Evolutionary conservation across 345 rosid genomes (phyloP), one percentile per base, ranked within the genome.

Genomic region (Orychophragmus violaceus): DNA sequence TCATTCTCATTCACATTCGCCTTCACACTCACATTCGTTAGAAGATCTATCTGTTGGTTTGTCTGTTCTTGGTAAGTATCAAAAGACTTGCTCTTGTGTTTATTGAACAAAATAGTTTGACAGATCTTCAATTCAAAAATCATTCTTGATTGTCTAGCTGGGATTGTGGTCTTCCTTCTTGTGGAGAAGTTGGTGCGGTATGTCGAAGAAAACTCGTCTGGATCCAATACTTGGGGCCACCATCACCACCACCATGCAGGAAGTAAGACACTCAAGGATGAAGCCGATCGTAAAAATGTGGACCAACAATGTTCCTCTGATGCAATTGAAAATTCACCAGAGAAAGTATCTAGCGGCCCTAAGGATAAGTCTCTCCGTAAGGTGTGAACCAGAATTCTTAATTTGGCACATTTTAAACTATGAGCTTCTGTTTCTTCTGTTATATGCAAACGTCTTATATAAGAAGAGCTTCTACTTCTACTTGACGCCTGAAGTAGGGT

Each of bases 111-210:
- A 25, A 19, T 17, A 19, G 57, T 32, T 18, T 49, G 41, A 18
- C 10, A 12, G 36, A 53, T 19, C 2, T 46, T 70, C 52, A 68
- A 42, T 59, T 75, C 48, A 76, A 71, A 46, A 59, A 45, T 71
- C 35, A 65, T 22, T 76, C 72, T 73, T 79, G 42, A 42, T 50
- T 73, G 62, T 79, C 18, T 85, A 94, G 99, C 91, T 82, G 99
- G 99, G 74, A 90, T 94, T 76, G 93, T 90, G 69, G 79, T 94
- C 63, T 94, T 94, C 74, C 93, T 90, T 74, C 70, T 94, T 35
- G 96, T 94, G 45, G 99, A 94, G 87, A 94, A 88, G 83, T 59
- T 90, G 71, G 97, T 94, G 63, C 85, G 97, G 72, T 90, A 85
- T 73, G 88, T 94, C 14, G 96, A 94, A 65, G 87, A 80, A 54